Base-by-base conservation (phyloP, 164 flowering plant genomes). In the Tinospora cordifolia region DNA sequence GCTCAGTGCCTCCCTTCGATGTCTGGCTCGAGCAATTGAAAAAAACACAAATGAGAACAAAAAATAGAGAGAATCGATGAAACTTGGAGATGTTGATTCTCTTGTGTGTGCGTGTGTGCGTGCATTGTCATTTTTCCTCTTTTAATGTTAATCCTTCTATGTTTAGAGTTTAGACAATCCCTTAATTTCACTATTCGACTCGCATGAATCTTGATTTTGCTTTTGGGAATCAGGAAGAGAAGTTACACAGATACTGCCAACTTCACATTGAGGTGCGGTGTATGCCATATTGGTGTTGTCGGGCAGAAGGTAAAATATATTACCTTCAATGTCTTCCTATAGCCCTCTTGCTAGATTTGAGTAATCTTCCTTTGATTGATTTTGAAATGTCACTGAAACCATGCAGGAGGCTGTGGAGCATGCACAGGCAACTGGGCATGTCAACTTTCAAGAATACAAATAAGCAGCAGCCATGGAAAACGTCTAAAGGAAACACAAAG, bases 231-330 rank as follows among this genome's bases (percentile, higher is more conserved):
- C 78, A 93, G 98, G 85, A 89, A 84, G 79, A 79, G 93, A 81
- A 86, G 79, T 25, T 94, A 66, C 64, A 92, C 98, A 0, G 95
- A 92, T 79, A 92, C 98, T 22, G 81, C 88, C 63, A 92, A 87
- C 82, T 94, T 94, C 85, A 92, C 95, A 25, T 69, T 94, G 84
- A 93, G 98, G 8, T 94, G 98, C 70, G 97, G 92, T 12, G 95
- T 90, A 17, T 94, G 98, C 86, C 98, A 92, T 81, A 87, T 84
- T 39, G 98, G 98, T 67, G 85, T 90, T 30, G 71, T 85, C 3
- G 98, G 98, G 49, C 95, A 94, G 78, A 88, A 89, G 97, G 98
- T 94, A 72, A 38, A 26, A 21, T 14, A 51, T 11, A n/a, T 47
- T 30, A 12, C 54, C 9, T 17, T 5, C 41, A 17, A 6, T 57